Evolutionary conservation across 2,329 filamentous ascomycete genomes (phyloP), one percentile per base, ranked within the genome.

Genomic region (Apiospora sp.): DNA sequence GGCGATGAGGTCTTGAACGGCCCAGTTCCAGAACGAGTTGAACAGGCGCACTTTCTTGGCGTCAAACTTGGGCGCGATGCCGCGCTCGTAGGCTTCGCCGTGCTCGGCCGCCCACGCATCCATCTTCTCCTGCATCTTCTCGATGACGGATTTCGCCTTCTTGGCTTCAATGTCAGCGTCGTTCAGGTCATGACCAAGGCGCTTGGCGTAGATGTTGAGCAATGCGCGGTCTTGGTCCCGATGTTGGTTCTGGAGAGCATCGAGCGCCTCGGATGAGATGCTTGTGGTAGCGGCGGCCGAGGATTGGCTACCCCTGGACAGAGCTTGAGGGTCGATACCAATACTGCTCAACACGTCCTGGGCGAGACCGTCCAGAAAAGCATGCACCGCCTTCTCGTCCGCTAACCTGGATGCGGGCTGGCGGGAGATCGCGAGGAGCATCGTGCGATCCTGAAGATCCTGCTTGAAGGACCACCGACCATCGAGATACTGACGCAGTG

Each of bases 21-120:
- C 79, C 81, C 81, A 82, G 70, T 82, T 83, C 82, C 82, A 83
- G 71, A 74, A 81, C 2, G 81, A 83, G 54, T 82, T 75, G 73
- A 80, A 83, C 3, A 71, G 61, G 1, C 82, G 77, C 22, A 72
- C 72, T 61, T 82, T 80, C 0, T 64, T 69, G 19, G 71, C n/a
- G 30, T 79, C 75, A 49, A 83, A 83, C 0, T 76, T 72, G 3
- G 81, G 77, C 14, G 74, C 68, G 14, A 83, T 79, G 3, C 81
- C 81, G 27, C 71, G 67, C 4, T 75, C 71, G 68, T 80, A 83
- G 13, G 74, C 71, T 8, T 80, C 79, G 22, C 77, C 82, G 44
- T 80, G 75, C 72, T 83, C 82, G 1, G 75, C 71, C 13, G 67
- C 75, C 78, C 77, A 79, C 22, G 73, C 72, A 41, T 78, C 74